Evolutionary conservation across 2,329 filamentous ascomycete species (phyloP).

Genomic region (Aspergillus pseudotamarii): DNA sequence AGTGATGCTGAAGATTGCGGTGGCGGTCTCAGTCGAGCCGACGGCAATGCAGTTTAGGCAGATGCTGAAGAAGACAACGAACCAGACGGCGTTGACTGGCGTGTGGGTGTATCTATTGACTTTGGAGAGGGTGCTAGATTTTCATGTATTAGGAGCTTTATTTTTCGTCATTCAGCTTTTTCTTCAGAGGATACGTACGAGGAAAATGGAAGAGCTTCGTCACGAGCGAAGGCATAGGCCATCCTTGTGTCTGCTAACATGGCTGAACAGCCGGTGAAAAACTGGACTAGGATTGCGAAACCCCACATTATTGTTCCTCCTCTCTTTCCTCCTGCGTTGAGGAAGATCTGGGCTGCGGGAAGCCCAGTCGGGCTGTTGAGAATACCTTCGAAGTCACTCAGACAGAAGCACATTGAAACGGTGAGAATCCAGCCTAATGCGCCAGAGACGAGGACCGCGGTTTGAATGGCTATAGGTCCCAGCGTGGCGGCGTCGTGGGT

Average conservation of each 20-base stretch:
- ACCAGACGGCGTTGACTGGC: constrained; percentile 66
- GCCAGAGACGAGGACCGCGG: constrained; percentile 63
- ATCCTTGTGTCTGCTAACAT: constrained; percentile 67
- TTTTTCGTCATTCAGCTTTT: no score
- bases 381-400: constrained; percentile 60
- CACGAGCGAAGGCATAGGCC: constrained; percentile 64
- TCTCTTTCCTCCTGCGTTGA: constrained; percentile 60
- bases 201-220: constrained; percentile 64
- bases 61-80: constrained; percentile 61
- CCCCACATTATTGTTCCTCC: constrained; percentile 65
- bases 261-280: constrained; percentile 66
- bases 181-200: constrained; percentile 37
- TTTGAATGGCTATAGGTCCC: constrained; percentile 62
- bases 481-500: constrained; percentile 64
- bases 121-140: constrained; percentile 52
- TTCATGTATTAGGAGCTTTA: constrained; percentile 3
- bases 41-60: constrained; percentile 54
- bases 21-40: constrained; percentile 47
- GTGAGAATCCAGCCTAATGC: constrained; percentile 64
- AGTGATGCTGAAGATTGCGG: constrained; percentile 57
- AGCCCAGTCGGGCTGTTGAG: constrained; percentile 61
- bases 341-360: constrained; percentile 62
- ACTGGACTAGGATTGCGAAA: constrained; percentile 65
- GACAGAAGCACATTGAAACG: constrained; percentile 65
- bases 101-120: constrained; percentile 59